Percentiles rank a stretch among this genome's conserved stretches.
Evolutionary conservation across 2,329 filamentous ascomycete genomes (phyloP).

Genomic region (Colletotrichum sojae): DNA sequence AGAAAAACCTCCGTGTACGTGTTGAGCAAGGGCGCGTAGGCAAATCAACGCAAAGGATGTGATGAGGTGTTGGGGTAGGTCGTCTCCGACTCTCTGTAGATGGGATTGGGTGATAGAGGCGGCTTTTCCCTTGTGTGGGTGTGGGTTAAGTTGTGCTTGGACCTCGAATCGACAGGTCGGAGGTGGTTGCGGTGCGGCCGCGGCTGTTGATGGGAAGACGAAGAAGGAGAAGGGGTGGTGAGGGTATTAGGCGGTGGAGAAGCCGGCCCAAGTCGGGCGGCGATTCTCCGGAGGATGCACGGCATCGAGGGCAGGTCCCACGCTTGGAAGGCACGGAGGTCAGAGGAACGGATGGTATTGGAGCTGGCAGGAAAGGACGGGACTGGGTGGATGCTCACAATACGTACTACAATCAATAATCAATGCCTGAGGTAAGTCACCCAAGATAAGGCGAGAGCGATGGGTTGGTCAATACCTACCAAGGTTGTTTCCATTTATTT

Average conservation of each 20-base stretch:
- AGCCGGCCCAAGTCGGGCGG: too few relatives aligned
- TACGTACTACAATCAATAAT: too few relatives aligned
- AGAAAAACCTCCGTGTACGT: too few relatives aligned
- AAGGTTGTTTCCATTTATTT: slow-evolving; percentile 13
- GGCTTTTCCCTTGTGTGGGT: background rate
- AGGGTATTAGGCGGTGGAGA: too few relatives aligned
- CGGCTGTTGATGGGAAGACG: background rate
- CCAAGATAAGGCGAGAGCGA: background rate
- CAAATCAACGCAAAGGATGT: background rate
- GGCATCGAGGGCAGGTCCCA: background rate
- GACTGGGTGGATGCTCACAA: too few relatives aligned
- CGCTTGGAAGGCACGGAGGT: background rate
- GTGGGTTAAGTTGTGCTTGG: slow-evolving; percentile 35
- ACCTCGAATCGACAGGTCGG: slow-evolving; percentile 24
- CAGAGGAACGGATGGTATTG: background rate
- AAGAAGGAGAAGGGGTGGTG: background rate
- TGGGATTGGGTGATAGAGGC: background rate
- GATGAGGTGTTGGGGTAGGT: background rate
- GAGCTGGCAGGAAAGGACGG: background rate
- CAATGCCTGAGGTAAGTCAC: background rate
- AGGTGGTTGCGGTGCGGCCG: background rate
- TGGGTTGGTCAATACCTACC: background rate
- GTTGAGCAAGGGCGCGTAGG: too few relatives aligned
- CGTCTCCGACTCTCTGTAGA: too few relatives aligned
- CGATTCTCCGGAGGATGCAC: background rate